phyloP scores from a whole-genome alignment of 179 eudicot genomes.

The Silene noctiflora region DNA sequence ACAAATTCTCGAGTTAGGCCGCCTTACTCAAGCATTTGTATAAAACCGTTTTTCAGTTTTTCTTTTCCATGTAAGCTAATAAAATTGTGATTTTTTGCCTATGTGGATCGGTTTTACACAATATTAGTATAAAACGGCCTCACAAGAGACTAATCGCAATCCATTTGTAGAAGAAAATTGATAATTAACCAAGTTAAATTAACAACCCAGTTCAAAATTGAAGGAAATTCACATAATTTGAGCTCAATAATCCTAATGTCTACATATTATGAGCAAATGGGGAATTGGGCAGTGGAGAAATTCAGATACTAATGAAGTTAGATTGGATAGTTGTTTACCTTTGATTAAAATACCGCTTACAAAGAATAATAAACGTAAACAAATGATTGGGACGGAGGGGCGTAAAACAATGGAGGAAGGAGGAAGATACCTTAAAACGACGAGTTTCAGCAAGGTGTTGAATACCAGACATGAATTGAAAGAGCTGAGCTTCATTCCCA shows the following conservation, averaged over 20 bases:
- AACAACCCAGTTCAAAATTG: background rate
- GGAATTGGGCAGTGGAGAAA: background rate
- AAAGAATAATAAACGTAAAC: too few relatives aligned
- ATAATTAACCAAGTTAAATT: background rate
- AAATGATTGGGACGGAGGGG: too few relatives aligned
- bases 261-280: background rate
- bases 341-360: too few relatives aligned
- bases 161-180: background rate
- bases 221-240: background rate
- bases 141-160: too few relatives aligned
- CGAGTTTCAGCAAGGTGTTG: constrained; percentile 67
- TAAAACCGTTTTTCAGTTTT: background rate
- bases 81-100: too few relatives aligned
- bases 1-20: background rate
- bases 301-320: background rate
- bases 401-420: background rate
- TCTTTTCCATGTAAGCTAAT: too few relatives aligned
- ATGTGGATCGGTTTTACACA: too few relatives aligned
- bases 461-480: constrained; percentile 46
- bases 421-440: constrained; percentile 47
- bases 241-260: background rate
- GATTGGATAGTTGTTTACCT: background rate
- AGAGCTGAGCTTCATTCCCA: constrained; percentile 30
- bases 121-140: too few relatives aligned
- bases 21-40: too few relatives aligned